phyloP scores from a whole-genome alignment of 1,284 basidiomycete species.

The Kalmanozyma brasiliensis region DNA sequence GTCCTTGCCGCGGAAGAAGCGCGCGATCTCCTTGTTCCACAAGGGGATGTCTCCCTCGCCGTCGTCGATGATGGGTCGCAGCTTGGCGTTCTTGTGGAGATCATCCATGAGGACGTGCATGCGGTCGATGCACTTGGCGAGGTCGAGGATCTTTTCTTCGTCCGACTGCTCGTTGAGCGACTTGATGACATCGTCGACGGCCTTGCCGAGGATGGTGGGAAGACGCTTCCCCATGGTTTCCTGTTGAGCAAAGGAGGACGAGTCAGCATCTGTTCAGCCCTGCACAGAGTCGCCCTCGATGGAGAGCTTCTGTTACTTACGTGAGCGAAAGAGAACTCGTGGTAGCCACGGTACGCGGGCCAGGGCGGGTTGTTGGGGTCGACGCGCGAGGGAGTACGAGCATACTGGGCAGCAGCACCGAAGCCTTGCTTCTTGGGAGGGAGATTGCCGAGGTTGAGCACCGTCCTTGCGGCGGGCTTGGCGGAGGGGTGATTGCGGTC shows the following conservation, averaged over 20 bases:
- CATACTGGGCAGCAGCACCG: constrained; percentile 42
- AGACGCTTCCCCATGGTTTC: constrained; percentile 85
- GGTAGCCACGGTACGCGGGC: constrained; percentile 87
- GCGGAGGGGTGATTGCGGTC: constrained; percentile 60
- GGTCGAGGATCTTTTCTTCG: constrained; percentile 87
- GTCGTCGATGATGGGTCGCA: constrained; percentile 86
- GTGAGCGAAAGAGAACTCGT: constrained; percentile 93
- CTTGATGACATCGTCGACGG: constrained; percentile 88
- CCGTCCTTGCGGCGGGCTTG: constrained; percentile 64
- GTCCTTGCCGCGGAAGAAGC: constrained; percentile 90
- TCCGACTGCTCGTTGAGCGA: constrained; percentile 82
- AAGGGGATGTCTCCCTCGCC: constrained; percentile 91
- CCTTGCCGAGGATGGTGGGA: constrained; percentile 94
- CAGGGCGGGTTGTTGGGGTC: constrained; percentile 95
- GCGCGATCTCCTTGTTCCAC: constrained; percentile 83
- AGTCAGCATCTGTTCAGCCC: constrained; percentile 10
- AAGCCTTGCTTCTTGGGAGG: constrained; percentile 65
- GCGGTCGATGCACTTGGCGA: constrained; percentile 82
- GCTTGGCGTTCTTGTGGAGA: constrained; percentile 68
- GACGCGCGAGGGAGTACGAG: constrained; percentile 58
- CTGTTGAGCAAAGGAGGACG: constrained; percentile 3
- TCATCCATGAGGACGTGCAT: constrained; percentile 69
- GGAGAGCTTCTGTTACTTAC: constrained; percentile 50
- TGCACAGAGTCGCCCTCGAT: background rate
- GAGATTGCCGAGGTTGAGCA: constrained; percentile 67